These are phyloP conservation scores for Rhynchosporium agropyri DNA, from an alignment of 2,329 filamentous ascomycete genomes.

Conservation along the genomic window DNA sequence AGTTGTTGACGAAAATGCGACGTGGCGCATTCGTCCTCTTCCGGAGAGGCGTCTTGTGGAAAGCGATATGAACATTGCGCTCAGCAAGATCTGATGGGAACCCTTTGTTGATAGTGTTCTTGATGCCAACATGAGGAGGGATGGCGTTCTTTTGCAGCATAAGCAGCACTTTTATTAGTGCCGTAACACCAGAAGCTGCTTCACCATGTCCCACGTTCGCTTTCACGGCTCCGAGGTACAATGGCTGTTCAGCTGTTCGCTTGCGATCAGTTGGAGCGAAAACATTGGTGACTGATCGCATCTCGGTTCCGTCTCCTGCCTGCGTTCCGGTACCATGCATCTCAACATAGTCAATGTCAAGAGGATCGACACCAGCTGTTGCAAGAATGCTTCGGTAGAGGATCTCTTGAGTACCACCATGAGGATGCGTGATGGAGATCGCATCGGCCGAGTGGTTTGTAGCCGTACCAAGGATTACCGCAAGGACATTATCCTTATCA, in stretches of 20 bases:
- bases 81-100: slow-evolving; percentile 45
- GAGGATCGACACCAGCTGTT: slow-evolving; percentile 72
- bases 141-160: slow-evolving; percentile 41
- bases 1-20: slow-evolving; percentile 49
- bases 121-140: slow-evolving; percentile 41
- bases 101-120: slow-evolving; percentile 43
- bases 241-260: slow-evolving; percentile 50
- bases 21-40: slow-evolving; percentile 40
- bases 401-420: slow-evolving; percentile 74
- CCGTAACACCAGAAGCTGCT: slow-evolving; percentile 42
- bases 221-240: slow-evolving; percentile 50
- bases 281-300: slow-evolving; percentile 71
- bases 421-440: slow-evolving; percentile 82
- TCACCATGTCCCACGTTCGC: slow-evolving; percentile 44
- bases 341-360: slow-evolving; percentile 81
- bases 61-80: slow-evolving; percentile 40
- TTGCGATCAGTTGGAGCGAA: slow-evolving; percentile 58
- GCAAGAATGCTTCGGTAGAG: slow-evolving; percentile 72
- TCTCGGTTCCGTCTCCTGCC: slow-evolving; percentile 80
- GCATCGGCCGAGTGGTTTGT: slow-evolving; percentile 84
- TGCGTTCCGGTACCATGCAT: slow-evolving; percentile 91
- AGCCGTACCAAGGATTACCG: slow-evolving; percentile 66
- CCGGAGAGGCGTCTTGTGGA: slow-evolving; percentile 43
- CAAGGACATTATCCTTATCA: slow-evolving; percentile 54
- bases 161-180: slow-evolving; percentile 43